phyloP scores from a whole-genome alignment of 352 stramenopile species.

The Globisporangium heterothallicum region DNA sequence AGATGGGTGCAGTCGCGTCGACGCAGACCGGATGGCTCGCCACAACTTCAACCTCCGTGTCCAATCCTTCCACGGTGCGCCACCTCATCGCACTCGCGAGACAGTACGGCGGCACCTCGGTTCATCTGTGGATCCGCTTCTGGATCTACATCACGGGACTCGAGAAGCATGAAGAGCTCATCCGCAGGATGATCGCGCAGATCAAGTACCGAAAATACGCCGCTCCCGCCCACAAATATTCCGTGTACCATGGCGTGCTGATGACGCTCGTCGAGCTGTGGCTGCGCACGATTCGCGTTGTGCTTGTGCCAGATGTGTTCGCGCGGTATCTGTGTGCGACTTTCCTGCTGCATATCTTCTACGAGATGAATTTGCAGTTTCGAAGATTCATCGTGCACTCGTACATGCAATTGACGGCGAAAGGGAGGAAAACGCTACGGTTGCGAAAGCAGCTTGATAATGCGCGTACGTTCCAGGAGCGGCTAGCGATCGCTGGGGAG shows the following conservation, averaged over 20 bases:
- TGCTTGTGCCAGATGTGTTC: constrained; percentile 79
- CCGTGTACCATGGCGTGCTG: constrained; percentile 38
- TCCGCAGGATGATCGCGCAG: constrained; percentile 36
- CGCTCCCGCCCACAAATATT: constrained; percentile 20
- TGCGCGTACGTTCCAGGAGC: constrained; percentile 62
- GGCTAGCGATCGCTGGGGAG: constrained; percentile 66
- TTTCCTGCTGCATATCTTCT: constrained; percentile 74
- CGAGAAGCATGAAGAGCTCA: constrained; percentile 50
- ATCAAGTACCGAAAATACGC: constrained; percentile 46
- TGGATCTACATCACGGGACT: constrained; percentile 77
- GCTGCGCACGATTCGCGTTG: constrained; percentile 56
- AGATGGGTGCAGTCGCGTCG: constrained; percentile 9
- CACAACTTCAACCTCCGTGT: neutral
- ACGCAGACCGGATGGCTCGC: constrained; percentile 1
- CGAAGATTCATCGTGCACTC: constrained; percentile 22
- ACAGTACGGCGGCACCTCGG: constrained; percentile 22
- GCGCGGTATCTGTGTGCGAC: constrained; percentile 68
- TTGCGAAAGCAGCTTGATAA: constrained; percentile 46
- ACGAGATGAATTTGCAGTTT: constrained; percentile 52
- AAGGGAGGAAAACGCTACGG: constrained; percentile 37
- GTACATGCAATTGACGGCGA: constrained; percentile 35
- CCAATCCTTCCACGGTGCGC: constrained; percentile 1
- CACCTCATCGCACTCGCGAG: constrained; percentile 14
- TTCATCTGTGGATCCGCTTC: constrained; percentile 63
- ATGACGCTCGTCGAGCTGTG: constrained; percentile 73